Percentiles rank a stretch among this genome's conserved stretches.
These are phyloP conservation scores for Obelidium mucronatum DNA, from an alignment of 192 early-diverging fungal species.

Conservation along the genomic window DNA sequence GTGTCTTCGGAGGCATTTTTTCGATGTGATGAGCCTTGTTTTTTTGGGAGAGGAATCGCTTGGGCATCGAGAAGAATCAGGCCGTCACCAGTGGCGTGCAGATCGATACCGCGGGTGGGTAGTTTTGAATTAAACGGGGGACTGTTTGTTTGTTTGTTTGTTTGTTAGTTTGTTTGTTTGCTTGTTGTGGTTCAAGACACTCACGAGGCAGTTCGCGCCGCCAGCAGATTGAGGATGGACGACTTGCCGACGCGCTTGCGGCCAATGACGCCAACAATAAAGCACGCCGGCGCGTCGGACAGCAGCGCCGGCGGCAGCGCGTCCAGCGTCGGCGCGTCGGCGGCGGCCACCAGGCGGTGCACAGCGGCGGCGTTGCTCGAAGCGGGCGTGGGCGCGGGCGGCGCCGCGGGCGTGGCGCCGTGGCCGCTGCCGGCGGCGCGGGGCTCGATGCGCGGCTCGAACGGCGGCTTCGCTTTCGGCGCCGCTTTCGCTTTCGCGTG, in stretches of 20 bases:
- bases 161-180: not conserved
- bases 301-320: slow-evolving; percentile 33
- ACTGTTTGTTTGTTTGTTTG: not conserved
- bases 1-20: not conserved
- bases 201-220: slow-evolving; percentile 38
- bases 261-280: slow-evolving; percentile 72
- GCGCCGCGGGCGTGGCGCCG: too few species aligned
- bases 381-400: too few species aligned
- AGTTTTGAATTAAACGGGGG: slow-evolving; percentile 32
- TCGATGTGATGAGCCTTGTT: too few species aligned
- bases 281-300: slow-evolving; percentile 71
- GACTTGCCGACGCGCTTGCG: slow-evolving; percentile 73
- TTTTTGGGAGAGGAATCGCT: slow-evolving; percentile 41
- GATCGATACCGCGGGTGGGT: slow-evolving; percentile 65
- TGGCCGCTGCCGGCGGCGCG: too few species aligned
- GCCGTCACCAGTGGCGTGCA: slow-evolving; percentile 71
- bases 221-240: slow-evolving; percentile 63
- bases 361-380: too few species aligned
- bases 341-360: too few species aligned
- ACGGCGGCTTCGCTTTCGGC: too few species aligned
- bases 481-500: too few species aligned
- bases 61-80: slow-evolving; percentile 70
- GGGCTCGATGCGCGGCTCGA: too few species aligned
- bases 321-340: too few species aligned
- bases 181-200: slow-evolving; percentile 35